Base-by-base conservation (phyloP, 129 eudicot species). In the Sambucus nigra region DNA sequence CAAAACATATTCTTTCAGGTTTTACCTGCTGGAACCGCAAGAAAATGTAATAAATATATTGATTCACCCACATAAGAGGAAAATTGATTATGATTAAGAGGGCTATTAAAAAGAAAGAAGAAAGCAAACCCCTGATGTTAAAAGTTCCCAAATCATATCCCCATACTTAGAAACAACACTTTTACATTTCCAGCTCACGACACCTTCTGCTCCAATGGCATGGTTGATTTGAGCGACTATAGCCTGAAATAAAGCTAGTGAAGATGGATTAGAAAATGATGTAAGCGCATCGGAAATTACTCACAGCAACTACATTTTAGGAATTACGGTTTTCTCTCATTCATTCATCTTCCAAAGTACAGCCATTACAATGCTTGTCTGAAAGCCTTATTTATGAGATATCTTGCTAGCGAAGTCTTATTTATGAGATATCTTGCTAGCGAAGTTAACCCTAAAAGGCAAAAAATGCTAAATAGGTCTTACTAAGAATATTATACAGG, bases 201-300 rank as follows among this genome's bases (percentile, higher is more conserved):
- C 72, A 51, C 88, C 83, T 57, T 63, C 68, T 10, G 80, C 83
- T 11, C 88, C 88, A 57, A 80, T 80, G 38, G 88, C 88, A 55
- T 80, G 83, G 72, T 80, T 80, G 62, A 78, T 73, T 52, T 73
- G 78, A 10, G 73, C 41, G 44, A 78, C 55, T 7, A 73, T 28
- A 18, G 65, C 47, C 84, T 78, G 72, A 41, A 47, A 50, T 32
- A 35, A 39, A 10, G 44, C 35, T 7, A 39, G 42, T 48, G 6
- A 25, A 13, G 4, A 21, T 41, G 47, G 29, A 40, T 64, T 25
- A 25, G 25, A 41, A 24, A 9, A 19, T 19, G n/a, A n/a, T n/a
- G n/a, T n/a, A n/a, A n/a, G n/a, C n/a, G n/a, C n/a, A n/a, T n/a
- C n/a, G n/a, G n/a, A n/a, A n/a, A n/a, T n/a, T n/a, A n/a, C n/a